Evolutionary conservation across 352 stramenopile species (phyloP), one percentile per base, ranked within the genome.

Genomic region (Peronospora belbahrii): DNA sequence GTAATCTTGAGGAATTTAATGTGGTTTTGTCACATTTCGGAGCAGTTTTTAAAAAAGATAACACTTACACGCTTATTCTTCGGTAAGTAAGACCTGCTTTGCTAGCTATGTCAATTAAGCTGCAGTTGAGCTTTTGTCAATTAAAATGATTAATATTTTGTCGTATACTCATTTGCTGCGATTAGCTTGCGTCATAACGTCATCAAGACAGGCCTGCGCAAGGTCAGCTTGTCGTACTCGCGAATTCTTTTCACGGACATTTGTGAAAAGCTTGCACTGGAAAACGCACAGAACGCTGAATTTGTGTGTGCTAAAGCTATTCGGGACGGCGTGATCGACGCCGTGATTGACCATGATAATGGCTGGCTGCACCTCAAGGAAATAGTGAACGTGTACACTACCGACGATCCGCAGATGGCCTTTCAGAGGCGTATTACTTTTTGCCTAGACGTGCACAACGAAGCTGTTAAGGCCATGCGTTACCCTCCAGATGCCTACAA

Each of bases 241-340:
- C 83, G 85, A 15, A 88, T 92, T 41, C 65, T 68, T 28, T 95
- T 92, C 61, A 49, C 52, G 22, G 96, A 99, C 65, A 94, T 99
- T 61, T 93, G 89, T 15, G 57, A 84, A 32, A 95, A 97, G 46
- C 74, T 99, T 19, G 90, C 93, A 25, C 74, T 99, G 18, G 88
- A 96, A 40, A 90, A 68, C 20, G 74, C 87, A 13, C 82, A 86
- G 33, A 95, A 88, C 23, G 95, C 96, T 6, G 96, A 99, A 65
- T 98, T 98, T 62, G 92, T 99, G 42, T 97, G 96, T 41, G 94
- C 95, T 32, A 99, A 98, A 78, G 95, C 95, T 15, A 98, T 99
- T 46, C 71, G 88, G 15, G 96, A 99, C 72, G 96, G 96, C 22
- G 95, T 99, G 6, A 97, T 99, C 52, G 95, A 98, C 62, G 96